Conservation (phyloP, 257 asterid species). For the Jaltomata sinuosa region DNA sequence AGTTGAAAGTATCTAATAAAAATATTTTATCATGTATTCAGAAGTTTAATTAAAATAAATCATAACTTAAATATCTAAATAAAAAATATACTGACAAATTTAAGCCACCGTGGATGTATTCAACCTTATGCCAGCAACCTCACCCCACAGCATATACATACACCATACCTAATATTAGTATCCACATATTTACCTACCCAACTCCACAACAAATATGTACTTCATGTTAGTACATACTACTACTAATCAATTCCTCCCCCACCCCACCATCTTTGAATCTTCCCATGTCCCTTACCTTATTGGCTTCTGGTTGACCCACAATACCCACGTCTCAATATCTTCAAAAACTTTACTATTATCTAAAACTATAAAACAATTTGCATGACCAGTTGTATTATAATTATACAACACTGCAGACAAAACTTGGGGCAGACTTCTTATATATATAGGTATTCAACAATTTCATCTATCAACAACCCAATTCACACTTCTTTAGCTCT, state of each 20-base stretch:
- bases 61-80: background rate
- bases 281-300: constrained; percentile 36
- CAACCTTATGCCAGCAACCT: background rate
- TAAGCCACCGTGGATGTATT: background rate
- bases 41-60: fast-evolving
- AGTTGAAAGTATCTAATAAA: background rate
- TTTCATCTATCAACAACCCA: background rate
- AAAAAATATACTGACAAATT: background rate
- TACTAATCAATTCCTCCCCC: background rate
- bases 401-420: background rate
- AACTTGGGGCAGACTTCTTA: background rate
- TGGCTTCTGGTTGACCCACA: constrained; percentile 56
- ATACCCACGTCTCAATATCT: constrained; percentile 27
- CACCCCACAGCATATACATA: constrained; percentile 21
- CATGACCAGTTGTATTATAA: background rate
- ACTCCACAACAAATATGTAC: background rate
- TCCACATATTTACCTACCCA: background rate
- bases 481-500: background rate
- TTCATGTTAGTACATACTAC: background rate
- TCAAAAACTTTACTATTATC: background rate
- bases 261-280: constrained; percentile 29
- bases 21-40: background rate
- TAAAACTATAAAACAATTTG: background rate
- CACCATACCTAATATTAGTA: background rate
- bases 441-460: background rate